phyloP scores from a whole-genome alignment of 371 early-diverging fungal genomes.

The Parasitella parasitica region DNA sequence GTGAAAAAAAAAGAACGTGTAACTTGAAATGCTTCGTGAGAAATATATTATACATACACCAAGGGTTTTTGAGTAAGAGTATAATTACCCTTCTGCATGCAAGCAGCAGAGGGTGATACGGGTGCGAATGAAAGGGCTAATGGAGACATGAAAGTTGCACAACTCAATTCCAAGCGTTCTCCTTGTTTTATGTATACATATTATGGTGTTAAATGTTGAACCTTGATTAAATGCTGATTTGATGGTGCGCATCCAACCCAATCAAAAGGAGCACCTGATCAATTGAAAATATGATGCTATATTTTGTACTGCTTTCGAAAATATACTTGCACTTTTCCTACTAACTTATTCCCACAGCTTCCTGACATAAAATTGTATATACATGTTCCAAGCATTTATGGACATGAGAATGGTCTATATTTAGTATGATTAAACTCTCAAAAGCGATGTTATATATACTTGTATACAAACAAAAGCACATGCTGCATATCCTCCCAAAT shows the following conservation, averaged over 20 bases:
- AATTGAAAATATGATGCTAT: neutral
- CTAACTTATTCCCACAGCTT: neutral
- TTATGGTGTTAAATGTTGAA: slow-evolving; percentile 1
- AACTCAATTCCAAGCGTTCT: neutral
- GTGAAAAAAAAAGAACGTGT: neutral
- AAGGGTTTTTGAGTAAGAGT: neutral
- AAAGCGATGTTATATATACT: neutral
- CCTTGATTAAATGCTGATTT: slow-evolving; percentile 1
- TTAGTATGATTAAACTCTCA: neutral
- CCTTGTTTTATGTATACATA: too few species aligned
- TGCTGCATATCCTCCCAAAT: neutral
- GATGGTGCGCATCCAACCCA: neutral
- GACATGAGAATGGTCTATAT: neutral
- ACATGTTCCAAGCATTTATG: neutral
- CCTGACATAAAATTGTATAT: neutral
- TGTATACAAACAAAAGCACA: neutral
- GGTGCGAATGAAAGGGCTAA: neutral
- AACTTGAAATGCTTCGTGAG: neutral
- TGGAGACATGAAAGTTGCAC: neutral
- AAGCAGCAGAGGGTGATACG: neutral
- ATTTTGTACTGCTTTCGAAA: neutral
- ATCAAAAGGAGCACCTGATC: neutral
- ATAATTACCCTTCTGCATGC: too few species aligned
- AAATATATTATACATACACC: neutral
- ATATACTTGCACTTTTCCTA: neutral